These are phyloP conservation scores for Zelonia costaricensis DNA, from an alignment of 208 protist genomes.

Conservation along the genomic window DNA sequence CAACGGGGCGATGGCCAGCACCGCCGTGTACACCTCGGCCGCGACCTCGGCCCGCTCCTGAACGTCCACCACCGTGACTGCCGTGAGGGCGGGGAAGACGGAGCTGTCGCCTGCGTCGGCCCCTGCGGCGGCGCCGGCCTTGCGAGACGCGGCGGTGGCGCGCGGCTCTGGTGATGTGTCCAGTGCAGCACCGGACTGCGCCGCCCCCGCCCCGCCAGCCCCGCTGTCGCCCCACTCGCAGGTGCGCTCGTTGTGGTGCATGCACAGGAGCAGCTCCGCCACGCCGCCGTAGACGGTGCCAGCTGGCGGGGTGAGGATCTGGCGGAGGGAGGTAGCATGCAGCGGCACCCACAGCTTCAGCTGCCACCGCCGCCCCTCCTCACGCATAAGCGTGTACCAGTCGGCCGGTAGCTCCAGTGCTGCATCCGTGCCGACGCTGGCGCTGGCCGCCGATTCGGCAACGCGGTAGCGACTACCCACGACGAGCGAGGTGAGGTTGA, in stretches of 20 bases:
- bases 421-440: neutral
- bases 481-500: slow-evolving; percentile 47
- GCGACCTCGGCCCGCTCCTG: slow-evolving; percentile 34
- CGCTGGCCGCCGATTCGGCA: slow-evolving; percentile 27
- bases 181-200: neutral
- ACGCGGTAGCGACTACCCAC: slow-evolving; percentile 36
- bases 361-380: slow-evolving; percentile 38
- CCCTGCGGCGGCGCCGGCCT: slow-evolving; percentile 9
- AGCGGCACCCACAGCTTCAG: slow-evolving; percentile 82
- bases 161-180: slow-evolving; percentile 10
- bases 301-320: slow-evolving; percentile 37
- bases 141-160: slow-evolving; percentile 9
- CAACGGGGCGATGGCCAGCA: slow-evolving; percentile 47
- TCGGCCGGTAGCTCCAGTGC: slow-evolving; percentile 46
- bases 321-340: slow-evolving; percentile 20
- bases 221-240: slow-evolving; percentile 23
- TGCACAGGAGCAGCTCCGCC: slow-evolving; percentile 68
- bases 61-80: slow-evolving; percentile 67
- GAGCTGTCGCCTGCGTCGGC: slow-evolving; percentile 26
- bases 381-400: slow-evolving; percentile 48
- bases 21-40: slow-evolving; percentile 39
- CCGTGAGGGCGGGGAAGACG: slow-evolving; percentile 47
- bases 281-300: slow-evolving; percentile 35
- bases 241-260: slow-evolving; percentile 35
- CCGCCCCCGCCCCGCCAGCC: neutral